These are phyloP conservation scores for Carex arenaria DNA, from an alignment of 202 grass and related monocot species.

Conservation along the genomic window DNA sequence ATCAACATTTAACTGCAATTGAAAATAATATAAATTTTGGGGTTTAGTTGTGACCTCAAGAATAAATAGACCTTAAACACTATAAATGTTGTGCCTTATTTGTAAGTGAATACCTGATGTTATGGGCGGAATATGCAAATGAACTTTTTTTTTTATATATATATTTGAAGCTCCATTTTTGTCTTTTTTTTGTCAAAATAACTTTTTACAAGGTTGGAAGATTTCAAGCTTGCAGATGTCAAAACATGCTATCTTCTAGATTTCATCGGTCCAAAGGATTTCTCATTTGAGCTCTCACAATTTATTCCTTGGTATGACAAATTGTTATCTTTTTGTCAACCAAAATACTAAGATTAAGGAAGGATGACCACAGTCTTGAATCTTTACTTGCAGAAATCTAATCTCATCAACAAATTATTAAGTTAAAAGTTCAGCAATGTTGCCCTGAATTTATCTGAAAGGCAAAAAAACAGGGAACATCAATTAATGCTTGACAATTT, in stretches of 20 bases:
- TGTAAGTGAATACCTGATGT: background rate
- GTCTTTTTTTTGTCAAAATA: background rate
- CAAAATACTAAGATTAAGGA: background rate
- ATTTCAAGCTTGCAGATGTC: slow-evolving; percentile 44
- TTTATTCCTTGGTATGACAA: slow-evolving; percentile 58
- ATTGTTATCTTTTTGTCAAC: background rate
- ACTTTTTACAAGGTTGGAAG: slow-evolving; percentile 37
- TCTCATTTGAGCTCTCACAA: slow-evolving; percentile 53
- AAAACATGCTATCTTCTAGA: slow-evolving; percentile 80
- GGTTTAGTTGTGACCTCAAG: background rate
- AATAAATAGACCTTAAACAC: background rate
- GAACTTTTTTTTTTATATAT: background rate
- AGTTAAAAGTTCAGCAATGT: background rate
- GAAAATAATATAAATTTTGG: background rate
- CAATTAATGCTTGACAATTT: background rate
- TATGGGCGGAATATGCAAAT: background rate
- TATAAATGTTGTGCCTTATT: background rate
- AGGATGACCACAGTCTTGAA: background rate
- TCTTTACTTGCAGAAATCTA: background rate
- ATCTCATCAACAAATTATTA: background rate
- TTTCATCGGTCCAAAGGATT: slow-evolving; percentile 66
- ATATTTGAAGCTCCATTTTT: background rate
- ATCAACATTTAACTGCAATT: background rate
- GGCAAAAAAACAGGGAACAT: background rate
- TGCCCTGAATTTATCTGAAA: background rate